Conservation (phyloP, 805 yeast species). For the Cyberlindnera maritima region DNA sequence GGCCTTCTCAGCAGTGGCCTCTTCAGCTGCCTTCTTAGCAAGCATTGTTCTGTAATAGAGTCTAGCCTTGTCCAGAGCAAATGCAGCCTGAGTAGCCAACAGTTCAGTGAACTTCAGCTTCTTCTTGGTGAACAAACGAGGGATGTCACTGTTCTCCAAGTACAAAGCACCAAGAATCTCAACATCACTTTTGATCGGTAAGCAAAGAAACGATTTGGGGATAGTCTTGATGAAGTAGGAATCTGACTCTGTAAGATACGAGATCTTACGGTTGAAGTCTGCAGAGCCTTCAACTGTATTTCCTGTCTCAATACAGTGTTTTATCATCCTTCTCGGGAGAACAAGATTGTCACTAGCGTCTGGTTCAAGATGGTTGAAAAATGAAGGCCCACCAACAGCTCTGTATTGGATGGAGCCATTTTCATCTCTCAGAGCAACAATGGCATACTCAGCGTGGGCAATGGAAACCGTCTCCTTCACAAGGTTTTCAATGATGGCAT, state of each 20-base stretch:
- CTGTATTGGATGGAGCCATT: constrained; percentile 30
- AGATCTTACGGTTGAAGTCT: constrained; percentile 33
- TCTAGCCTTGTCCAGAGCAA: constrained; percentile 46
- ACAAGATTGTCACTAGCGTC: constrained; percentile 4
- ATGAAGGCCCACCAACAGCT: constrained; percentile 30
- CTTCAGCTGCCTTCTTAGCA: constrained; percentile 88
- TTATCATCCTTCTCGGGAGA: constrained; percentile 39
- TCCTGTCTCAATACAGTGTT: constrained; percentile 38
- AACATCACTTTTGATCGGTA: constrained; percentile 43
- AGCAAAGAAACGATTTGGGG: constrained; percentile 38
- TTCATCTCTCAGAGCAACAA: constrained; percentile 30
- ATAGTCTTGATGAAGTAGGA: constrained; percentile 36
- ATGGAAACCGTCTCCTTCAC: constrained; percentile 38
- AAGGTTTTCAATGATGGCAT: constrained; percentile 36
- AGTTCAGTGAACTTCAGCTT: constrained; percentile 40
- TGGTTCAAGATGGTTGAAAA: constrained; percentile 35
- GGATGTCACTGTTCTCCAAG: constrained; percentile 34
- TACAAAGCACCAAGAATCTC: constrained; percentile 46
- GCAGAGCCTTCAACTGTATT: constrained; percentile 35
- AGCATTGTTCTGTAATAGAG: constrained; percentile 46
- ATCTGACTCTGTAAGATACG: constrained; percentile 35
- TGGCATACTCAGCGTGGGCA: constrained; percentile 36
- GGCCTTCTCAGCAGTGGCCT: constrained; percentile 82
- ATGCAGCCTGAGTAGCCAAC: constrained; percentile 51
- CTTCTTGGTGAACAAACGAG: constrained; percentile 31